These are phyloP conservation scores for Polymyxa betae DNA, from an alignment of 208 protist genomes.

Conservation along the genomic window DNA sequence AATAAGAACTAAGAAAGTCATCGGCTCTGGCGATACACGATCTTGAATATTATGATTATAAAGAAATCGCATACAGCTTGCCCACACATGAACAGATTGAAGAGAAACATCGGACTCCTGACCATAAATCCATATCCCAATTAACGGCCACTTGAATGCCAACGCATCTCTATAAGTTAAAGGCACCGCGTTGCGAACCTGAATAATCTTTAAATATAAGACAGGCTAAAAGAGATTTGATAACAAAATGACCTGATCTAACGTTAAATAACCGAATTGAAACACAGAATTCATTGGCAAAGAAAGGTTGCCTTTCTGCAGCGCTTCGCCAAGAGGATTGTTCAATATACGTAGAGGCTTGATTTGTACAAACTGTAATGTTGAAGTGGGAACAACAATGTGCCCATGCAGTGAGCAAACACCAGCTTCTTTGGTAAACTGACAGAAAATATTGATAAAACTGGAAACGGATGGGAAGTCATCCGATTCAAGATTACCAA, in stretches of 20 bases:
- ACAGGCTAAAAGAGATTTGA: not conserved
- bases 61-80: conserved; percentile 2
- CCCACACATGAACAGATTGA: not conserved
- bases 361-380: not conserved
- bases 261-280: not conserved
- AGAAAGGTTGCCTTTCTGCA: not conserved
- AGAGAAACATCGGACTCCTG: not conserved
- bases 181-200: not conserved
- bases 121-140: not conserved
- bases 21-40: not conserved
- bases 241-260: not conserved
- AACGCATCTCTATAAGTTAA: not conserved
- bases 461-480: not conserved
- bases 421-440: not conserved
- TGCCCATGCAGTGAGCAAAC: not conserved
- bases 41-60: not conserved
- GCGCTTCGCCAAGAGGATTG: not conserved
- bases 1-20: not conserved
- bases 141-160: not conserved
- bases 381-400: not conserved
- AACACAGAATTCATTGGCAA: not conserved
- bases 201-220: not conserved
- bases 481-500: not conserved
- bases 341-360: not conserved
- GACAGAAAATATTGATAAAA: not conserved